Base-by-base conservation (phyloP, 495 filamentous ascomycete genomes). In the Penicillium riverlandense region DNA sequence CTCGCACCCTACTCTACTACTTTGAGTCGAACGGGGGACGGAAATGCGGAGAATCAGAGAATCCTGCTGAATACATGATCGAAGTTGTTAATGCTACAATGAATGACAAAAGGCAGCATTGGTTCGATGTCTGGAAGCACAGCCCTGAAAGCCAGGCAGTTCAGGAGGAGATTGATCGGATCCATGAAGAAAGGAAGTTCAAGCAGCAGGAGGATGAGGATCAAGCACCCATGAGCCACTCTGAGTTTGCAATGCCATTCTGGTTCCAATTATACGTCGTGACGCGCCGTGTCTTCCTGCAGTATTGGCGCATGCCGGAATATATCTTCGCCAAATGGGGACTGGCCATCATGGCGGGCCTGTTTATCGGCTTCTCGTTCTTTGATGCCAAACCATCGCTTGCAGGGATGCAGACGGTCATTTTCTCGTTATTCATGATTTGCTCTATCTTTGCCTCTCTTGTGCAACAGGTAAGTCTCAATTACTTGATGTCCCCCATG, bases 61-160 rank as follows among this genome's bases (percentile, higher is more conserved):
- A 75, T 34, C 88, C 88, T 4, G 90, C 90, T 11, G 90, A 96
- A 61, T 94, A 83, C 82, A 94, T 96, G 85, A 67, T 96, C 12
- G 86, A 90, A 44, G 79, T 86, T 43, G 88, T 88, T 11, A 59
- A 61, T 45, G 48, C 49, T 3, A 52, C 49, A 6, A 35, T 27
- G 7, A 62, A 62, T 35, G 9, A 34, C 7, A 32, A 55, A n/a
- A 52, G 57, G 8, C 70, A 80, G 44, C 83, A 91, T 56, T 95
- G 89, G 89, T 74, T 75, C 51, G 54, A 83, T 40, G 66, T 80
- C 3, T 95, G 89, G 89, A 79, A 79, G 34, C 66, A 81, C 29
- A 85, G 80, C 55, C 57, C 71, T 13, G 87, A 95, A 66, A 77
- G 78, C 49, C 57, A 54, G 27, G 70, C 63, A 1, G 74, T 89